A percentile compares a stretch with the other conserved stretches of the same genome.
phyloP scores from a whole-genome alignment of 2,329 filamentous ascomycete species.

The Dryadomyces quercivorus region DNA sequence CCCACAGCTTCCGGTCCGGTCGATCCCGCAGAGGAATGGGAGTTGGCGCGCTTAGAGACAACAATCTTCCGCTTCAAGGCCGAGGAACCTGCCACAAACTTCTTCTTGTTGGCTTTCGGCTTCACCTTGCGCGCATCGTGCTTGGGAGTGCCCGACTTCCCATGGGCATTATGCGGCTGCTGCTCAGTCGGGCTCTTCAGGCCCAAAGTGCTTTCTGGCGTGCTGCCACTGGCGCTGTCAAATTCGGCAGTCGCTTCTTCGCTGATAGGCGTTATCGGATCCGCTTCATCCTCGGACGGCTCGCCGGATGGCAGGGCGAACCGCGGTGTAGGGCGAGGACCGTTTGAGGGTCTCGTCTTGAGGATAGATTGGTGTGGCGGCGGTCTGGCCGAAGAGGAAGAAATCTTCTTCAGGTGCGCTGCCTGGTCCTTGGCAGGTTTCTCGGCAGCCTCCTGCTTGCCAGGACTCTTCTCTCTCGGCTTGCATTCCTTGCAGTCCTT shows the following conservation, averaged over 20 bases:
- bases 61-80: slow-evolving; percentile 32
- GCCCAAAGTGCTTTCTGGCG: background rate
- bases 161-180: background rate
- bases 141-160: background rate
- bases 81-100: slow-evolving; percentile 30
- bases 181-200: background rate
- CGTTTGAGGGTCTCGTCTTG: slow-evolving; percentile 35
- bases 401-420: slow-evolving; percentile 13
- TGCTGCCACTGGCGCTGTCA: background rate
- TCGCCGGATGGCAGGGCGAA: slow-evolving; percentile 38
- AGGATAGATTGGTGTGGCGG: slow-evolving; percentile 44
- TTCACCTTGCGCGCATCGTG: background rate
- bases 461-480: background rate
- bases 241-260: slow-evolving; percentile 8
- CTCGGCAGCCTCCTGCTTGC: background rate
- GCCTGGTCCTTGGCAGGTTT: background rate
- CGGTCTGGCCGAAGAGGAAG: slow-evolving; percentile 32
- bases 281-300: slow-evolving; percentile 30
- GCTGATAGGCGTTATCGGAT: background rate
- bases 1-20: slow-evolving; percentile 19
- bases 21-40: slow-evolving; percentile 29
- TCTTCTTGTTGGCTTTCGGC: slow-evolving; percentile 16
- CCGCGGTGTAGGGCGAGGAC: slow-evolving; percentile 46
- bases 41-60: slow-evolving; percentile 33
- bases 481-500: background rate